Conservation (phyloP, 257 asterid genomes). For the Gentiana straminea region DNA sequence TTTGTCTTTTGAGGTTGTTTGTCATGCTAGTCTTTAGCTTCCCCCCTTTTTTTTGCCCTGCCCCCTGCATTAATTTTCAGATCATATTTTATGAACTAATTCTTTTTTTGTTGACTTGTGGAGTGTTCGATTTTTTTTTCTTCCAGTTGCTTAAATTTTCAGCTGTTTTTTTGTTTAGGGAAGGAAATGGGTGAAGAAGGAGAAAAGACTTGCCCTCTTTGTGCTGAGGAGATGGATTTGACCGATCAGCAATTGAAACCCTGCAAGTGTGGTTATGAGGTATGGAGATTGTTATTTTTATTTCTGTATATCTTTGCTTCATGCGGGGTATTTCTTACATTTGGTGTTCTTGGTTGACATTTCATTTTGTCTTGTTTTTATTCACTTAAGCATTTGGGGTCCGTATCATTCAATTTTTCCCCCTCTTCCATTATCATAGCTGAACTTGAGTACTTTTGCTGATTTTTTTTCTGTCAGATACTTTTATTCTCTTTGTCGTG, state of each 20-base stretch:
- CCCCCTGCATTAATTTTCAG: background rate
- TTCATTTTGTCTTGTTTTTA: too few relatives aligned
- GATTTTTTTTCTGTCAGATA: too few relatives aligned
- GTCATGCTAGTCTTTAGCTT: background rate
- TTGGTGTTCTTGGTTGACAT: too few relatives aligned
- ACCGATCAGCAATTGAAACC: conserved; percentile 99
- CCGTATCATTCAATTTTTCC: too few relatives aligned
- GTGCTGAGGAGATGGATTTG: conserved; percentile 98
- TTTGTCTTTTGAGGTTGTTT: background rate
- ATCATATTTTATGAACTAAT: background rate
- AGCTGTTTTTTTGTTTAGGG: conserved; percentile 12
- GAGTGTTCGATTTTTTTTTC: background rate
- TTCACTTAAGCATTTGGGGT: too few relatives aligned
- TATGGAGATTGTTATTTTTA: conserved; percentile 10
- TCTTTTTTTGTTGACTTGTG: background rate
- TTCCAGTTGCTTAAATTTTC: background rate
- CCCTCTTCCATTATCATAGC: too few relatives aligned
- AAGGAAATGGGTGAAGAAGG: conserved; percentile 80
- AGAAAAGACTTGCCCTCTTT: conserved; percentile 93
- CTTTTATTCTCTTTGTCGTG: too few relatives aligned
- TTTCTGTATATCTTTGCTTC: background rate
- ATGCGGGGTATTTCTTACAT: too few relatives aligned
- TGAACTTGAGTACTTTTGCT: too few relatives aligned
- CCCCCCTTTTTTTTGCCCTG: background rate
- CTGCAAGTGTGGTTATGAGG: conserved; percentile 98